Conservation (phyloP, 2,329 filamentous ascomycete genomes). For the Fonsecaea pugnacius region DNA sequence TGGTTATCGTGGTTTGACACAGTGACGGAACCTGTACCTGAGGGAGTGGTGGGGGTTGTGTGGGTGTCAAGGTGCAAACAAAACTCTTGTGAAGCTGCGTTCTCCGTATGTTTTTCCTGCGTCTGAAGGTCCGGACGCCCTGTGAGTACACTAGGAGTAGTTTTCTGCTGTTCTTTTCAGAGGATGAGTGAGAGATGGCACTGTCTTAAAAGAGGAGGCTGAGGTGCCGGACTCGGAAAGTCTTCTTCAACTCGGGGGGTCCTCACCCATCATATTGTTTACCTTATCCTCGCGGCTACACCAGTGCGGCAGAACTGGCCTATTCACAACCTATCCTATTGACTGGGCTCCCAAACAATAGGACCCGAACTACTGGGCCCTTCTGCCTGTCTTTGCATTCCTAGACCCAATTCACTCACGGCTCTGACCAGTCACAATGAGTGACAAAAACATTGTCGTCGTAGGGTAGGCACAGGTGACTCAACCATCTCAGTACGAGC, state of each 20-base stretch:
- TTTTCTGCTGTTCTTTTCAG: neutral
- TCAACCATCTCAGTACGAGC: neutral
- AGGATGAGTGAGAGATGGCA: neutral
- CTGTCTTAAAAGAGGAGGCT: neutral
- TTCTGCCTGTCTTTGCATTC: constrained; percentile 6
- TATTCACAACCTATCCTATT: constrained; percentile 14
- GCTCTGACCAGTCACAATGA: constrained; percentile 19
- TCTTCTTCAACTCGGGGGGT: constrained; percentile 3
- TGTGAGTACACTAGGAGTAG: constrained; percentile 10
- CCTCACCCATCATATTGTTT: constrained; percentile 7
- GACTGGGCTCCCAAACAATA: constrained; percentile 3
- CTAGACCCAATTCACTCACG: neutral
- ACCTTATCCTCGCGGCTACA: constrained; percentile 1
- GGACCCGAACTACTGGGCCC: constrained; percentile 5
- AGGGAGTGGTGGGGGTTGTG: neutral
- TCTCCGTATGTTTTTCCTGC: neutral
- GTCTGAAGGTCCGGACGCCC: constrained; percentile 10
- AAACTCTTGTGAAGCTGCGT: constrained; percentile 1
- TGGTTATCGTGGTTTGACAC: constrained; percentile 1
- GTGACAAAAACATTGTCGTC: constrained; percentile 44
- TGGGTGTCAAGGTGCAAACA: neutral
- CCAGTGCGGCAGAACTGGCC: constrained; percentile 6
- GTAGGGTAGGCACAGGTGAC: constrained; percentile 41
- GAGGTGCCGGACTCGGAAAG: neutral
- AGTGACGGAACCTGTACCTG: neutral